Evolutionary conservation across 768 basidiomycete species (phyloP), one percentile per base, ranked within the genome.

Genomic region (Gautieria morchelliformis): DNA sequence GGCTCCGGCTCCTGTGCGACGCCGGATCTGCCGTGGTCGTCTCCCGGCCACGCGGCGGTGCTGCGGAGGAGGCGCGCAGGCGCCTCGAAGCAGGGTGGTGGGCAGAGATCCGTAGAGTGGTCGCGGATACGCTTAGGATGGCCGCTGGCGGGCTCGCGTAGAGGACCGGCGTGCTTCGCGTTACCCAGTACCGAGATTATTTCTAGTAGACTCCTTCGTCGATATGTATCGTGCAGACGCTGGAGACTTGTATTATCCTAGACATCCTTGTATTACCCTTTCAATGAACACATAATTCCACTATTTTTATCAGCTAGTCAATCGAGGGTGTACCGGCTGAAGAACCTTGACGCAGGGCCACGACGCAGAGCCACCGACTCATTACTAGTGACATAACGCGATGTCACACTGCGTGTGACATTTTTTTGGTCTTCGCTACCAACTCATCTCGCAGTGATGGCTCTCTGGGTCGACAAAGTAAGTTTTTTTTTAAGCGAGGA

Each of bases 91-190:
- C 60, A 19, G 72, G 63, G 60, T 63, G 75, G 68, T 84, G 84
- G 81, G 67, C 68, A 19, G 81, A 80, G 63, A 63, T 77, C 7
- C 62, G 78, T 4, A 74, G 75, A 44, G 80, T 76, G 5, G 72
- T 90, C 15, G 67, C 70, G 48, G 87, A 90, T 70, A 84, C 85
- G 4, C 75, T 86, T 33, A 77, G 74, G 63, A 89, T 90, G 87
- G 87, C 82, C 1, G 87, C 85, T 19, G 79, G 84, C 61, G 88
- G 87, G 19, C 68, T 88, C 58, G 84, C 84, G 45, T 88, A 68
- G 51, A 44, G n/a, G n/a, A n/a, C n/a, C 24, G 42, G n/a, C 8
- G 2, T 3, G 35, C 35, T 37, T 37, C 9, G 8, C 14, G 14
- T 37, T 37, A 37, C 35, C 35, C 14, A 27, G 4, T 37, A 37